Evolutionary conservation across 495 filamentous ascomycete genomes (phyloP).

Genomic region (Hyphodiscus hymeniophilus): DNA sequence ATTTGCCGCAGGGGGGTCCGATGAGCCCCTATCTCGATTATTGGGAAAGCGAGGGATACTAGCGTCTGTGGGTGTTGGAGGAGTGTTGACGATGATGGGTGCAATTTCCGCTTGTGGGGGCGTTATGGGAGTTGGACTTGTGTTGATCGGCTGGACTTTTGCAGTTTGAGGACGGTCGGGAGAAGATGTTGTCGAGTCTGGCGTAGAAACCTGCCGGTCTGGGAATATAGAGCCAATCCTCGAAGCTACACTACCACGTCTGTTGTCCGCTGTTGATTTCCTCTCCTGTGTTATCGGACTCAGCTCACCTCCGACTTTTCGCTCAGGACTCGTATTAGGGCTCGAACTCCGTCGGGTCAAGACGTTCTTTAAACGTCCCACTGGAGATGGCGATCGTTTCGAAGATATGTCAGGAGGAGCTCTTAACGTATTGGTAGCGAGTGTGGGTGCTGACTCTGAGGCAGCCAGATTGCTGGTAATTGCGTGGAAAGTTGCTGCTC

Average conservation of each 20-base stretch:
- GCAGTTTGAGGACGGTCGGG: slow-evolving; percentile 15
- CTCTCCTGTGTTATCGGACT: neutral
- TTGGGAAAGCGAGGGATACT: slow-evolving; percentile 16
- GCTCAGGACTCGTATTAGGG: slow-evolving; percentile 34
- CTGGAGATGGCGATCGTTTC: slow-evolving; percentile 35
- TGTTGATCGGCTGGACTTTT: slow-evolving; percentile 20
- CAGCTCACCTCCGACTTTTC: slow-evolving; percentile 8
- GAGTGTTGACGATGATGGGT: slow-evolving; percentile 49
- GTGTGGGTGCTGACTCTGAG: slow-evolving; percentile 16
- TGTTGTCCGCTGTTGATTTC: slow-evolving; percentile 2
- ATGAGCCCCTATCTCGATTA: slow-evolving; percentile 15
- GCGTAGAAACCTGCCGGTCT: slow-evolving; percentile 6
- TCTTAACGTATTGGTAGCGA: slow-evolving; percentile 23
- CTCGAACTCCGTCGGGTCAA: slow-evolving; percentile 27
- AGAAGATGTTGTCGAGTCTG: slow-evolving; percentile 7
- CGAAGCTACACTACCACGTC: slow-evolving; percentile 20
- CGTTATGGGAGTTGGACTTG: slow-evolving; percentile 30
- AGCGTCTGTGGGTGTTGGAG: slow-evolving; percentile 44
- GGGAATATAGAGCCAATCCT: slow-evolving; percentile 20
- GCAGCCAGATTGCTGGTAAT: slow-evolving; percentile 14
- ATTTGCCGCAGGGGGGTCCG: slow-evolving; percentile 26
- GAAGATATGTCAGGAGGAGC: slow-evolving; percentile 28
- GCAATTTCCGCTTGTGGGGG: slow-evolving; percentile 32
- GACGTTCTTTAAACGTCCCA: slow-evolving; percentile 36
- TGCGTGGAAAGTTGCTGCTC: slow-evolving; percentile 12